Percentiles rank a stretch among this genome's conserved stretches.
Evolutionary conservation across 208 protist species (phyloP).

Genomic region (Trypanosoma caninum): DNA sequence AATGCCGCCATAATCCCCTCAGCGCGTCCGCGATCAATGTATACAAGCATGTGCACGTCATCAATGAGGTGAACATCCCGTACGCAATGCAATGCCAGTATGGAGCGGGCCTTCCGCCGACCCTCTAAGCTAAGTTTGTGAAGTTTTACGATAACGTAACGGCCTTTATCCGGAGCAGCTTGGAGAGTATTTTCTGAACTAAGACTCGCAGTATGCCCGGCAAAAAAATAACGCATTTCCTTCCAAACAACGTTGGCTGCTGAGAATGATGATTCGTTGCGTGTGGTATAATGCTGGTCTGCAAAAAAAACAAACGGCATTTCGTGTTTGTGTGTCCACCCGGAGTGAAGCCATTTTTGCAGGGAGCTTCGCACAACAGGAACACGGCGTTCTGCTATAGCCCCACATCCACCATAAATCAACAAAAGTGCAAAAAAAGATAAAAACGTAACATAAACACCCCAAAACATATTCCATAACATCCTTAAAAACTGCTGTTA

Average conservation of each 20-base stretch:
- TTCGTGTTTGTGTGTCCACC: constrained; percentile 17
- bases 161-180: constrained; percentile 1
- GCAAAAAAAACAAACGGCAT: constrained; percentile 19
- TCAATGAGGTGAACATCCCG: constrained; percentile 54
- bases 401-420: neutral
- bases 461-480: neutral
- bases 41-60: constrained; percentile 45
- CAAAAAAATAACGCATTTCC: neutral
- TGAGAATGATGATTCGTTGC: neutral
- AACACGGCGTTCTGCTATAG: neutral
- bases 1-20: neutral
- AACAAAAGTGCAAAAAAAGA: neutral
- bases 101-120: constrained; percentile 2
- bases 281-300: neutral
- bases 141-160: constrained; percentile 22
- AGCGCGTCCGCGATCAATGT: constrained; percentile 27
- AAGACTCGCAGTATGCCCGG: neutral
- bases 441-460: neutral
- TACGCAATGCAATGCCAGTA: neutral
- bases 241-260: neutral
- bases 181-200: neutral
- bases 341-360: constrained; percentile 20
- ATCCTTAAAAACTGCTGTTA: neutral
- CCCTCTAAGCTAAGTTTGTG: constrained; percentile 10
- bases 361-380: neutral